Evolutionary conservation across 2,329 filamentous ascomycete genomes (phyloP), one percentile per base, ranked within the genome.

Genomic region (Penicillium italicum): DNA sequence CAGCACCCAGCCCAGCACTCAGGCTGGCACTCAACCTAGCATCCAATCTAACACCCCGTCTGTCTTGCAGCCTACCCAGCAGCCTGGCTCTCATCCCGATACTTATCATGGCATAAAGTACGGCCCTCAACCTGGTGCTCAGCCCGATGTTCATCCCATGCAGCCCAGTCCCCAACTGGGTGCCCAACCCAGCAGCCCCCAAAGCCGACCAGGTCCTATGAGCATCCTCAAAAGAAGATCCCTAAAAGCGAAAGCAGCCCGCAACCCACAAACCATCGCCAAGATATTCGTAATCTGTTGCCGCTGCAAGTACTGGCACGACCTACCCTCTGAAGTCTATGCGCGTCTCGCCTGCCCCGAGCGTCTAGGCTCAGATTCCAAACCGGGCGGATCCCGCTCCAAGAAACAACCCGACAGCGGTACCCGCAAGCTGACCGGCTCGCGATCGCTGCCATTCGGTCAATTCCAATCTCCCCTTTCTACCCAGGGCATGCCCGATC

Each of bases 261-360:
- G 48, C 24, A 55, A 61, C 22, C 60, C 62, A 28, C 64, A 69
- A 49, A 49, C 66, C 10, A 57, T 76, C 40, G 64, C 65, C 24
- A 77, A 77, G 52, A 54, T 74, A 12, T 77, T 77, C 53, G 72
- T 76, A 18, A 74, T 77, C 38, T 77, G 75, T 57, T 77, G 75
- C 56, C 65, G 69, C 50, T 77, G 75, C 66, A 72, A 70, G 43
- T 72, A 69, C 58, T 77, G 74, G 74, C 74, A 77, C 56, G 74
- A 77, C 49, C 67, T 75, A 57, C 75, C 75, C 2, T 69, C 72
- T 12, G 69, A 73, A 31, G 60, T 72, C 20, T 76, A 75, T 57
- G 66, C 72, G 42, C 73, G 64, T 49, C 64, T 76, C 33, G 65
- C 69, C 31, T 66, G 64, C 48, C 65, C 72, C 12, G 62, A 67